phyloP scores from a whole-genome alignment of 2,329 filamentous ascomycete species.

The Xylaria arbuscula region DNA sequence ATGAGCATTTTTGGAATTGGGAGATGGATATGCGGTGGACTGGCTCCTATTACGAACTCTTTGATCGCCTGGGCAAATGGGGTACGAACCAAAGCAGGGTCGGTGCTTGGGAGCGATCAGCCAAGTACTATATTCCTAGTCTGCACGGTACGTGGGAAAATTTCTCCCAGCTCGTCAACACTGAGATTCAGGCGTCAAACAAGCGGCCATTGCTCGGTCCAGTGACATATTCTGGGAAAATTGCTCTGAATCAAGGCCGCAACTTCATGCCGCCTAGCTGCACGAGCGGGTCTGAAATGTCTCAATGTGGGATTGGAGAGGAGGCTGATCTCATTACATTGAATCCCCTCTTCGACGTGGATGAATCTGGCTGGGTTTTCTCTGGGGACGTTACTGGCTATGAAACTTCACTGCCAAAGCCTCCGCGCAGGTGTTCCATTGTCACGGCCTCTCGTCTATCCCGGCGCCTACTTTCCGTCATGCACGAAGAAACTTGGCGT shows the following conservation, averaged over 20 bases:
- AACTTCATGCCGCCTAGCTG: conserved; percentile 67
- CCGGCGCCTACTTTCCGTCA: conserved; percentile 72
- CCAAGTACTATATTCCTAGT: conserved; percentile 79
- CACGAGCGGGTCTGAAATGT: conserved; percentile 61
- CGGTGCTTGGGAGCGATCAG: conserved; percentile 81
- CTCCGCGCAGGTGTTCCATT: conserved; percentile 76
- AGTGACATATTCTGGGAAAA: conserved; percentile 61
- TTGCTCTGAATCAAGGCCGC: conserved; percentile 62
- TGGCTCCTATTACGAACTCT: conserved; percentile 77
- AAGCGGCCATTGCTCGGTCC: conserved; percentile 77
- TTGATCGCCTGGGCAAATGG: conserved; percentile 75
- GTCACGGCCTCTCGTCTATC: conserved; percentile 77
- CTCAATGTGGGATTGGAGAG: conserved; percentile 74
- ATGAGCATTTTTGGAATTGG: conserved; percentile 76
- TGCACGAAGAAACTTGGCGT: conserved; percentile 79
- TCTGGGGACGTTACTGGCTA: conserved; percentile 77
- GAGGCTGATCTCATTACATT: conserved; percentile 81
- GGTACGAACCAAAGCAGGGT: conserved; percentile 74
- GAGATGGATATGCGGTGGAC: conserved; percentile 75
- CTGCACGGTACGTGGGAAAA: conserved; percentile 78
- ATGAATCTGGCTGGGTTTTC: conserved; percentile 78
- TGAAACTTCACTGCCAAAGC: conserved; percentile 61
- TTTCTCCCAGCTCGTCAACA: conserved; percentile 72
- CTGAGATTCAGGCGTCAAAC: conserved; percentile 66
- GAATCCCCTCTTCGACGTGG: conserved; percentile 79